Evolutionary conservation across 768 basidiomycete genomes (phyloP).

Genomic region (Leccinum boreale): DNA sequence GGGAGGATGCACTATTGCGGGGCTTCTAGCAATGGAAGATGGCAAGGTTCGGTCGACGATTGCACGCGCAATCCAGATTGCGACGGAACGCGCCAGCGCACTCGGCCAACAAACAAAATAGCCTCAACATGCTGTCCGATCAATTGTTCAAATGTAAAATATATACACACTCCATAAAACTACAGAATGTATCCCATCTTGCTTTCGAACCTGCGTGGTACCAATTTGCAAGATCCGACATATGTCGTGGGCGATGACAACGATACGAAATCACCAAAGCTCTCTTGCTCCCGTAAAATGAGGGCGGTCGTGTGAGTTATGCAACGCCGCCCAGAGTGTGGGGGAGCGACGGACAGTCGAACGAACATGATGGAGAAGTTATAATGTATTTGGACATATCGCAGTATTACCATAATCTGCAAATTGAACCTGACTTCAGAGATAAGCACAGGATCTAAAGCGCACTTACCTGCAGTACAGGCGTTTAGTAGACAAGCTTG

Average conservation of each 20-base stretch:
- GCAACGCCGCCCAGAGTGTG: conserved; percentile 93
- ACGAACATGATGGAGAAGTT: not conserved
- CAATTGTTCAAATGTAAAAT: not conserved
- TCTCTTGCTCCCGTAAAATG: conserved; percentile 94
- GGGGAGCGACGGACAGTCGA: conserved; percentile 55
- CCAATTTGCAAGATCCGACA: conserved; percentile 29
- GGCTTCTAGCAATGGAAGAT: conserved; percentile 92
- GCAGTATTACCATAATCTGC: not conserved
- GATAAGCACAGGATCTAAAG: not conserved
- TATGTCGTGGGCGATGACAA: conserved; percentile 33
- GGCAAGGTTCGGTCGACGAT: conserved; percentile 91
- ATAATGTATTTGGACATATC: conserved; percentile 4
- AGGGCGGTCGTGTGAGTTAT: conserved; percentile 75
- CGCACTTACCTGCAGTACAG: conserved; percentile 18
- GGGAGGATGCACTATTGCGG: conserved; percentile 97
- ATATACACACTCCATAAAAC: not conserved
- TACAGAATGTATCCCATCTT: conserved; percentile 28
- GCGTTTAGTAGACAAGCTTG: not conserved
- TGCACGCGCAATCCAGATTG: conserved; percentile 90
- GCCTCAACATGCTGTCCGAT: conserved; percentile 14
- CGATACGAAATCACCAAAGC: conserved; percentile 24
- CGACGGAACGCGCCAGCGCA: conserved; percentile 84
- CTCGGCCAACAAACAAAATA: conserved; percentile 70
- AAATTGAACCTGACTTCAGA: not conserved
- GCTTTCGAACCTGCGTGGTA: conserved; percentile 35